Base-by-base conservation (phyloP, 2,329 filamentous ascomycete genomes). In the Fusarium newnesense region DNA sequence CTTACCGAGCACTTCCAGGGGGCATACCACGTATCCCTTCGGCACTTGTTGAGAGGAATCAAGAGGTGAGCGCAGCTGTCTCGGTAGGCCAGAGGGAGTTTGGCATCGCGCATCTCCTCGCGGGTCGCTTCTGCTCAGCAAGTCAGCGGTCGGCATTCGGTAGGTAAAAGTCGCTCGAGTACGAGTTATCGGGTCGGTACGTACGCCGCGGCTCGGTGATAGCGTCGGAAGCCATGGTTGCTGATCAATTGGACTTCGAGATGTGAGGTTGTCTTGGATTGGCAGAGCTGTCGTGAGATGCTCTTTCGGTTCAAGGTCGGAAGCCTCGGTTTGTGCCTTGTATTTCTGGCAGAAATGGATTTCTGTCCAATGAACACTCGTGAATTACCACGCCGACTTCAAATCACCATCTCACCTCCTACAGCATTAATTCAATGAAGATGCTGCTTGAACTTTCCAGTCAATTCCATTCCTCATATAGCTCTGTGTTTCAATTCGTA, bases 1-100 rank as follows among this genome's bases (percentile, higher is more conserved):
- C 92, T 77, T 89, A 98, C 96, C 89, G 94, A 91, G 84, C 96
- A 99, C 89, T 97, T 98, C 96, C 96, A 99, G 24, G 95, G 95
- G 79, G 98, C 86, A 84, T 97, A 99, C 87, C 93, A 98, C 73
- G 94, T 93, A 78, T 97, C 92, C 84, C 90, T 89, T 72, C 96
- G 95, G 89, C 96, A 99, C 80, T 93, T 93, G 87, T 99, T 99
- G 78, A 99, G 89, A 21, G 96, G 96, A 74, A 98, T 98, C 72
- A 98, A 87, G 52, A 99, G 92, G 84, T 96, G 91, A 72, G 95
- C 96, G 86, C 96, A 99, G 85, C 92, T 95, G 85, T 99, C 96
- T 82, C 96, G 91, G 89, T 99, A 99, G 79, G 93, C 89, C 61
- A 98, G 85, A 18, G 96, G 96, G 58, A 98, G 89, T 80, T 90